Evolutionary conservation across 805 yeast species (phyloP), one percentile per base, ranked within the genome.

Genomic region (Candida chilensis): DNA sequence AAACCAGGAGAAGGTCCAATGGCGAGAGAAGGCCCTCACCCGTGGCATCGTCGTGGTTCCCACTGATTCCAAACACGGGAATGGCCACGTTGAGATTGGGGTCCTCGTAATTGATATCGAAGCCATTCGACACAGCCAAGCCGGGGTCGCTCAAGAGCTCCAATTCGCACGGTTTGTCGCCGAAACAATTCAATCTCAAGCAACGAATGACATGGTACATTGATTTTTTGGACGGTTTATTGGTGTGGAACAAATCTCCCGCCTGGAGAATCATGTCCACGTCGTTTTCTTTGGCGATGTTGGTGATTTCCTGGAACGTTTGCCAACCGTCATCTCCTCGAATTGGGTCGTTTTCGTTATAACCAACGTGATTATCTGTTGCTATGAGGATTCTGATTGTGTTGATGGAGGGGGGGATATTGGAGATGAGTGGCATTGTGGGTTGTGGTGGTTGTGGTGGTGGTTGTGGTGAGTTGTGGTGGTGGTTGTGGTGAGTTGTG

Each of bases 311-410:
- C 32, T 82, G 74, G 44, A 92, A 90, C 0, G 95, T 83, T 34
- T 56, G 67, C 83, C 95, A 83, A 0, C 94, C 73, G 46, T 92
- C 98, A 42, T 82, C 81, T 1, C 96, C 95, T 12, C 94, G 67
- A 4, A 90, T 76, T 1, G 95, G 88, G 50, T 92, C 97, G 22
- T 71, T 71, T 48, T 92, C 98, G 35, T 76, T 75, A 50, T 78
- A 88, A 1, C 98, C 98, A 13, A 92, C 95, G 61, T 92, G 98
- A 48, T 92, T 92, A 47, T 92, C 98, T 1, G 97, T 87, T 3
- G 98, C 86, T 19, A 92, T 55, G 19, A 92, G 70, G 13, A 92
- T 71, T 16, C 83, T 60, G 12, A 88, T 72, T 0, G 95, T 85
- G 49, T 84, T 73, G 5, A 69, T 69, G 3, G 76, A 80, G 2